Conservation (phyloP, 2,329 filamentous ascomycete species). For the Xylaria sp. region DNA sequence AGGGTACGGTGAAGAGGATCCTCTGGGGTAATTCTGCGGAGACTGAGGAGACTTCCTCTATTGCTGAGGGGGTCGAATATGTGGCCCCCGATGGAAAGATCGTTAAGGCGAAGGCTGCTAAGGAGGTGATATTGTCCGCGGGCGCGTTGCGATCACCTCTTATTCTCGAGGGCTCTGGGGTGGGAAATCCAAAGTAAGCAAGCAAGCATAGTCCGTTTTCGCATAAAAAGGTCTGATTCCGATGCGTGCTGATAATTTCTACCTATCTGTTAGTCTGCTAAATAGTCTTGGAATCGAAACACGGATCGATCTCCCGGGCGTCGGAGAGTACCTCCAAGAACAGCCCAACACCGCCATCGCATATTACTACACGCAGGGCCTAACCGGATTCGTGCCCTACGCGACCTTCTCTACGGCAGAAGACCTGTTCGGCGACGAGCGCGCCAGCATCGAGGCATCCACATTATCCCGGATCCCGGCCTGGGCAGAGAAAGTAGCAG, state of each 20-base stretch:
- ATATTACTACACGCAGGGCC: constrained; percentile 34
- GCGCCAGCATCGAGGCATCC: constrained; percentile 33
- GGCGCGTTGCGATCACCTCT: constrained; percentile 58
- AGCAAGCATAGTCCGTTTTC: too few species aligned
- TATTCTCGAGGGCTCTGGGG: constrained; percentile 59
- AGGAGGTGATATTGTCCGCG: constrained; percentile 54
- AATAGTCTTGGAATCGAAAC: constrained; percentile 49
- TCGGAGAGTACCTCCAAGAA: constrained; percentile 60
- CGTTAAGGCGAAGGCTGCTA: constrained; percentile 45
- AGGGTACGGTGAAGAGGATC: constrained; percentile 45
- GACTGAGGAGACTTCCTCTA: constrained; percentile 17
- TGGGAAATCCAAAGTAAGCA: constrained; percentile 49
- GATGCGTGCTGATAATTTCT: constrained; percentile 17
- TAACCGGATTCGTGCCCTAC: constrained; percentile 36
- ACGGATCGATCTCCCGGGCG: constrained; percentile 53
- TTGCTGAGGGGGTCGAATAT: constrained; percentile 47
- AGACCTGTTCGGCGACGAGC: constrained; percentile 44
- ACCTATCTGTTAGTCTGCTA: constrained; percentile 43
- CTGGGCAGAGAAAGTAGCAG: constrained; percentile 42
- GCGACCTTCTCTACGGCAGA: constrained; percentile 43
- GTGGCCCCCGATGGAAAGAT: constrained; percentile 44
- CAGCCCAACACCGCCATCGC: constrained; percentile 47
- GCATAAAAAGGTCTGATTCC: too few species aligned
- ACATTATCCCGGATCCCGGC: constrained; percentile 36
- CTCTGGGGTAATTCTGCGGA: constrained; percentile 35